phyloP scores from a whole-genome alignment of 1,139 yeast genomes.

The Suhomyces ambrosiae region DNA sequence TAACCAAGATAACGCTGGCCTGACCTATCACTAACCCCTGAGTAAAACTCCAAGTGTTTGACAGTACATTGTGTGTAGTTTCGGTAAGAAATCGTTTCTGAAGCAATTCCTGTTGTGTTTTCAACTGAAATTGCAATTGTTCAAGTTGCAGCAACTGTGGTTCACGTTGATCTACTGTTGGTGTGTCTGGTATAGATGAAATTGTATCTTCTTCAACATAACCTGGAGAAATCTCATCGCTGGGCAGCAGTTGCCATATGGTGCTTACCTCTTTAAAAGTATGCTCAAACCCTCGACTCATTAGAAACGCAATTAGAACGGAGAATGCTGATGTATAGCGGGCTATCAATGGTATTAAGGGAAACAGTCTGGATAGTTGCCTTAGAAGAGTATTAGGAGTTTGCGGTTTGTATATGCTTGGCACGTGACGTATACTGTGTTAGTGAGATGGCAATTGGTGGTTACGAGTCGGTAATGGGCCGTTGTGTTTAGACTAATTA shows the following conservation, averaged over 20 bases:
- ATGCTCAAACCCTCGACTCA: background rate
- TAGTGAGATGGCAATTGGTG: too few relatives aligned
- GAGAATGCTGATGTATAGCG: background rate
- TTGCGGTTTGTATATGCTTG: too few relatives aligned
- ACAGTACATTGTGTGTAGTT: conserved; percentile 2
- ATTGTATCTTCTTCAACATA: background rate
- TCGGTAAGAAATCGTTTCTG: conserved; percentile 32
- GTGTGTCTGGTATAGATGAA: background rate
- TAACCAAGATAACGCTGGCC: conserved; percentile 73
- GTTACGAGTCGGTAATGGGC: too few relatives aligned
- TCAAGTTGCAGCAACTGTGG: conserved; percentile 14
- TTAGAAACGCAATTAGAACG: background rate
- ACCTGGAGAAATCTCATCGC: background rate
- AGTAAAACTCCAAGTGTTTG: conserved; percentile 63
- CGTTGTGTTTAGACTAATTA: too few relatives aligned
- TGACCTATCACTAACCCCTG: conserved; percentile 85
- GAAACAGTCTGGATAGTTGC: background rate
- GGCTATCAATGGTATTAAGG: background rate
- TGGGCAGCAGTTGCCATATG: background rate
- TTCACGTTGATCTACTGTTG: background rate
- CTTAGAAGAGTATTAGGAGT: background rate
- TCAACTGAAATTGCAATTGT: conserved; percentile 34
- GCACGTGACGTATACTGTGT: too few relatives aligned
- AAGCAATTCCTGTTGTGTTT: conserved; percentile 36
- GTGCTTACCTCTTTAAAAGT: conserved; percentile 1